Conservation (phyloP, 371 early-diverging fungal species). For the Mortierella polycephala region DNA sequence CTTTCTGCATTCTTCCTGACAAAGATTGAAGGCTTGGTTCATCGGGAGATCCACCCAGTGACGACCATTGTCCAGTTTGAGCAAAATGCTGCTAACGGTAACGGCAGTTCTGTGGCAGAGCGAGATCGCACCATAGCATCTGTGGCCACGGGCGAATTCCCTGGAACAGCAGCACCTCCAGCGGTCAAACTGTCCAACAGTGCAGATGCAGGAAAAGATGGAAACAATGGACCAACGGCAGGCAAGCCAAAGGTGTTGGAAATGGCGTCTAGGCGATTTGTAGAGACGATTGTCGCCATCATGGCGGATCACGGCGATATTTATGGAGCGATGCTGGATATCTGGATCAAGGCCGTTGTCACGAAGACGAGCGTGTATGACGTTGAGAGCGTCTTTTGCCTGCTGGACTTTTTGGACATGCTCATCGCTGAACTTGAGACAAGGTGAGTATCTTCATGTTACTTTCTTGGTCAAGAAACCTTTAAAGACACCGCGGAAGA, state of each 20-base stretch:
- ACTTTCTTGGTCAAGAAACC: background rate
- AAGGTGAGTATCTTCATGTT: constrained; percentile 30
- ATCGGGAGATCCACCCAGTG: constrained; percentile 62
- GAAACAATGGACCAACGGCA: constrained; percentile 19
- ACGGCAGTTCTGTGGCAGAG: constrained; percentile 19
- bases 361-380: constrained; percentile 61
- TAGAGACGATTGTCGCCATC: constrained; percentile 63
- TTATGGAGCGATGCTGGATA: constrained; percentile 65
- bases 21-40: constrained; percentile 62
- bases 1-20: constrained; percentile 63
- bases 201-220: constrained; percentile 22
- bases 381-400: constrained; percentile 65
- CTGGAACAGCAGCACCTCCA: constrained; percentile 47
- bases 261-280: constrained; percentile 63
- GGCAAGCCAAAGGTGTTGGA: constrained; percentile 65
- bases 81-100: constrained; percentile 24
- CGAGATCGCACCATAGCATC: constrained; percentile 37
- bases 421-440: constrained; percentile 56
- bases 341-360: constrained; percentile 64
- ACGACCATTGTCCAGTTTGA: constrained; percentile 59
- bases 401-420: constrained; percentile 64
- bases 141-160: constrained; percentile 46
- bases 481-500: background rate
- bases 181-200: constrained; percentile 31
- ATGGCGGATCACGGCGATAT: constrained; percentile 54